These are phyloP conservation scores for Quercus variabilis DNA, from an alignment of 306 rosid species.

Conservation along the genomic window DNA sequence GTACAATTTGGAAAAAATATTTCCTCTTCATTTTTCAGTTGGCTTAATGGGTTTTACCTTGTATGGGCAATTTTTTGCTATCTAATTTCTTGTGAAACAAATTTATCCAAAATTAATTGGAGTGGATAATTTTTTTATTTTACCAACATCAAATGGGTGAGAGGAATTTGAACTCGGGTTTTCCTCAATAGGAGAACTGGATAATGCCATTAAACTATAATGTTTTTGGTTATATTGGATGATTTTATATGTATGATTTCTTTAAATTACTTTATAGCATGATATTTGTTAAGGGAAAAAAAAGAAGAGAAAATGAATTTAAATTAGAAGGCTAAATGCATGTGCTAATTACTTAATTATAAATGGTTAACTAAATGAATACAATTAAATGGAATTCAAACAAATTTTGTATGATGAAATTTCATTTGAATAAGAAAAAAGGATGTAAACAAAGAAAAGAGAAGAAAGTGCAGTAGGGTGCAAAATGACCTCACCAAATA, in stretches of 20 bases:
- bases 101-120: not conserved
- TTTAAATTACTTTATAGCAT: not conserved
- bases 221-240: not conserved
- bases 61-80: constrained; percentile 6
- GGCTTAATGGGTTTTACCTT: not conserved
- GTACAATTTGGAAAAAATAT: constrained; percentile 15
- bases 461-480: not conserved
- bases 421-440: too few relatives aligned
- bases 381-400: not conserved
- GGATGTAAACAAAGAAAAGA: too few relatives aligned
- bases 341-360: not conserved
- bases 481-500: not conserved
- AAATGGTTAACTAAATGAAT: not conserved
- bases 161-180: too few relatives aligned
- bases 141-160: too few relatives aligned
- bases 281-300: too few relatives aligned
- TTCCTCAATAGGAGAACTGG: too few relatives aligned
- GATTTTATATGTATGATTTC: not conserved
- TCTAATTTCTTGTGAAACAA: not conserved
- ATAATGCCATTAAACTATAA: too few relatives aligned
- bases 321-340: not conserved
- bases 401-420: not conserved
- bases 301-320: too few relatives aligned
- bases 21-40: not conserved
- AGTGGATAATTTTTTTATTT: too few relatives aligned